Base-by-base conservation (phyloP, 73 alveolate species). In the Paramecium primaurelia region DNA sequence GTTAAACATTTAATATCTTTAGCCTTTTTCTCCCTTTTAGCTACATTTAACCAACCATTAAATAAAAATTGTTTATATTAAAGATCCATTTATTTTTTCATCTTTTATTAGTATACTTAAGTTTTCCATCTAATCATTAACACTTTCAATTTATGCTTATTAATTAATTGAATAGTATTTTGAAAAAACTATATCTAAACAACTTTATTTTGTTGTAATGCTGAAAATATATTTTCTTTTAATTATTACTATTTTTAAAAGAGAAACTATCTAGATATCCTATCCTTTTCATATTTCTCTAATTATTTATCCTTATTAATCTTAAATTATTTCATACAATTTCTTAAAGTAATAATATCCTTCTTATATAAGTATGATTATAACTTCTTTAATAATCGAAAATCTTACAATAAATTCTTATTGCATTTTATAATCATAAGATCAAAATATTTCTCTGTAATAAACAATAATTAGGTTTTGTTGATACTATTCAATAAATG, bases 41-140 rank as follows among this genome's bases (percentile, higher is more conserved):
- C 54, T 28, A 64, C 47, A 32, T 64, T 64, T 34, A 32, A n/a
- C 84, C 84, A 64, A 6, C 84, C 54, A 10, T 14, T 64, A 9
- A 64, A 64, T 64, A 64, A 34, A 34, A 64, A 64, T n/a, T 64
- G 49, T 20, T 64, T 64, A 28, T 64, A 64, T 8, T 64, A 34
- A 32, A 64, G 84, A 64, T 64, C 84, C 84, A 64, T 64, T 64
- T 64, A 28, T 14, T 32, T 64, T 64, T 64, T 64, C 84, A 64
- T 64, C 28, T 64, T 64, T 32, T 28, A 12, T 12, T 64, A 28
- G 9, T 64, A 64, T 64, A 34, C 47, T 26, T 64, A 14, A 64
- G 12, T 32, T 12, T 64, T 64, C 84, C 84, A 64, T 64, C 30
- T 64, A 9, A 25, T 64, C 45, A 64, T 1, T 4, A 64, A 10